Base-by-base conservation (phyloP, 441 rosid species). In the Adansonia gregorii region DNA sequence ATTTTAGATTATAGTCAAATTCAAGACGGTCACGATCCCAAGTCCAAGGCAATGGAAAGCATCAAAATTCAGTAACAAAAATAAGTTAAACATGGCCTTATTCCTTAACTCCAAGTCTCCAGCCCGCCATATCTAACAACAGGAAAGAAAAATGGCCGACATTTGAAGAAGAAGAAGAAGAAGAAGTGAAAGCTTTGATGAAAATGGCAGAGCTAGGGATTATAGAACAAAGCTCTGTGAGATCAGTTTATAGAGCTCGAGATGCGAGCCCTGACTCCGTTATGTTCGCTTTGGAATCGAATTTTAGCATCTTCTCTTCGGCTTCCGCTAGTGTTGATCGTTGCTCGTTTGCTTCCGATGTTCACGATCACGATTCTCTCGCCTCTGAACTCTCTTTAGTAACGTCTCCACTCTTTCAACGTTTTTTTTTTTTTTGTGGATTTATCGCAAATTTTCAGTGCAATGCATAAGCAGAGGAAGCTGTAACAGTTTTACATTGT, bases 241-340 rank as follows among this genome's bases (percentile, higher is more conserved):
- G 83, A 59, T 77, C 86, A 35, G 85, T 78, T 6, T 81, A 82
- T 55, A 66, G 85, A 80, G 86, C 86, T 60, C 92, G 95, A 41
- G 90, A 89, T 75, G 81, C 91, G 1, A 92, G 98, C 52, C 97
- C 99, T 2, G 94, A 91, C 81, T 94, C 98, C 0, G 85, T 92
- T 43, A 89, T 89, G 77, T 89, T 94, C 90, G 88, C 97, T 35
- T 89, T 82, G 19, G 96, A 93, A 65, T 90, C 94, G 24, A 91
- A 89, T 78, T 89, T 91, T 79, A 95, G 97, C 56, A 88, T 90
- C 70, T 92, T 92, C 82, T 89, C 98, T 63, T 94, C 98, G 74
- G 91, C 98, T 77, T 91, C 98, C 72, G 95, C 91, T 15, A 91
- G 97, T 77, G 97, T 89, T 64, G 97, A 90, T 73, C 95, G 92